These are phyloP conservation scores for Epichloe gansuensis DNA, from an alignment of 2,329 filamentous ascomycete genomes.

Conservation along the genomic window DNA sequence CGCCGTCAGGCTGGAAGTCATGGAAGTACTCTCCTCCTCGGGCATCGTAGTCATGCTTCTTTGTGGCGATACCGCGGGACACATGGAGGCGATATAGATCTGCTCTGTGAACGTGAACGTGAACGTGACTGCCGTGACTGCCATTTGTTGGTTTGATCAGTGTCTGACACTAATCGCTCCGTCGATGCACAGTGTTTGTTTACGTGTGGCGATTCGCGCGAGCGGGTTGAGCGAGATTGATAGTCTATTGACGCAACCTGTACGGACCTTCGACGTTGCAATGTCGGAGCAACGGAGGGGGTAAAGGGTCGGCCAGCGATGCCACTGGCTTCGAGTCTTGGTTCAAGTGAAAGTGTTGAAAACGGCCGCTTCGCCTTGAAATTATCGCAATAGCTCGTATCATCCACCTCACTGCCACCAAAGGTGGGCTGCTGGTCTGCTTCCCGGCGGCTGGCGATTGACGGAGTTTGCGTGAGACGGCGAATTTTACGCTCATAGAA, in stretches of 20 bases:
- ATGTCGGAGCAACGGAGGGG: neutral
- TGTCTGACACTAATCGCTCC: neutral
- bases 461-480: neutral
- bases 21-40: neutral
- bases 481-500: conserved; percentile 15
- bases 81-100: conserved; percentile 7
- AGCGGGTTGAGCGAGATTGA: neutral
- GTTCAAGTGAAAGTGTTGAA: neutral
- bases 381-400: neutral
- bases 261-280: neutral
- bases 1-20: neutral
- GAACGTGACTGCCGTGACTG: conserved; percentile 1
- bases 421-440: neutral
- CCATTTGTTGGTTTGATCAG: neutral
- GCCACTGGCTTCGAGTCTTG: neutral
- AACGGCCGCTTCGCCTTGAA: neutral
- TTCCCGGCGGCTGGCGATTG: conserved; percentile 1
- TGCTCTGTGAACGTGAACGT: neutral
- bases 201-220: neutral
- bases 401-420: conserved; percentile 1
- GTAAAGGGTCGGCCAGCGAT: neutral
- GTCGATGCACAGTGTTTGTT: neutral
- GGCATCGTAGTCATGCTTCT: neutral
- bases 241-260: neutral
- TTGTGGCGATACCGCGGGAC: conserved; percentile 6